These are phyloP conservation scores for Talaromyces thailandensis DNA, from an alignment of 495 filamentous ascomycete species.

Conservation along the genomic window DNA sequence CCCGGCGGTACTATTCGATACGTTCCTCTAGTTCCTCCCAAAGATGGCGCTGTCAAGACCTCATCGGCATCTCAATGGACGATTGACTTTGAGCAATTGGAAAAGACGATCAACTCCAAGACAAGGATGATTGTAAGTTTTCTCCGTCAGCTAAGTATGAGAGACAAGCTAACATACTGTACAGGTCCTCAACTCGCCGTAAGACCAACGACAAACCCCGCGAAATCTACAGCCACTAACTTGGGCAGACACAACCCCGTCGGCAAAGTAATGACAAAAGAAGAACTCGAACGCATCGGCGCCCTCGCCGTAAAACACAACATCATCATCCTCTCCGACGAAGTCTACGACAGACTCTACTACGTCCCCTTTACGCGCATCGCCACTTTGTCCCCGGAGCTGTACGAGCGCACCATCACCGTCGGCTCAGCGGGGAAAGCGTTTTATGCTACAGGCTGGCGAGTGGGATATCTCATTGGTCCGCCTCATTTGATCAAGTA, in stretches of 20 bases:
- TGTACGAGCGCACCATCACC: slow-evolving; percentile 79
- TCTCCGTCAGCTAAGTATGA: slow-evolving; percentile 11
- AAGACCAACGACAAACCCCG: slow-evolving; percentile 10
- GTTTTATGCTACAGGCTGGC: slow-evolving; percentile 96
- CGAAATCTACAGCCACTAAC: slow-evolving; percentile 3
- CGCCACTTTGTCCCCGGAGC: slow-evolving; percentile 78
- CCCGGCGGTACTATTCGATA: slow-evolving; percentile 89
- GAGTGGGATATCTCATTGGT: slow-evolving; percentile 91
- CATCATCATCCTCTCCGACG: slow-evolving; percentile 91
- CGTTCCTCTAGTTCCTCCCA: slow-evolving; percentile 86
- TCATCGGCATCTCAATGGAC: slow-evolving; percentile 82
- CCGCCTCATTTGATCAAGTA: slow-evolving; percentile 84
- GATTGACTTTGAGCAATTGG: slow-evolving; percentile 75
- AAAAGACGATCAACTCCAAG: slow-evolving; percentile 70
- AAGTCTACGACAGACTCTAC: slow-evolving; percentile 92
- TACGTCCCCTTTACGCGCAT: slow-evolving; percentile 92
- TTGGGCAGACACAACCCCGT: slow-evolving; percentile 75
- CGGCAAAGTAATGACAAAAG: slow-evolving; percentile 82
- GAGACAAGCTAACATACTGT: slow-evolving; percentile 8
- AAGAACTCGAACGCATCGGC: slow-evolving; percentile 79
- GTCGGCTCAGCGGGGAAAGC: slow-evolving; percentile 95
- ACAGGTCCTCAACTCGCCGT: slow-evolving; percentile 38
- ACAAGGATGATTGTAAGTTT: slow-evolving; percentile 94
- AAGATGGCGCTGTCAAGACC: slow-evolving; percentile 67
- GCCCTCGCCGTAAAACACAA: slow-evolving; percentile 88